Evolutionary conservation across 2,329 filamentous ascomycete genomes (phyloP).

Genomic region (Rachicladosporium sp.): DNA sequence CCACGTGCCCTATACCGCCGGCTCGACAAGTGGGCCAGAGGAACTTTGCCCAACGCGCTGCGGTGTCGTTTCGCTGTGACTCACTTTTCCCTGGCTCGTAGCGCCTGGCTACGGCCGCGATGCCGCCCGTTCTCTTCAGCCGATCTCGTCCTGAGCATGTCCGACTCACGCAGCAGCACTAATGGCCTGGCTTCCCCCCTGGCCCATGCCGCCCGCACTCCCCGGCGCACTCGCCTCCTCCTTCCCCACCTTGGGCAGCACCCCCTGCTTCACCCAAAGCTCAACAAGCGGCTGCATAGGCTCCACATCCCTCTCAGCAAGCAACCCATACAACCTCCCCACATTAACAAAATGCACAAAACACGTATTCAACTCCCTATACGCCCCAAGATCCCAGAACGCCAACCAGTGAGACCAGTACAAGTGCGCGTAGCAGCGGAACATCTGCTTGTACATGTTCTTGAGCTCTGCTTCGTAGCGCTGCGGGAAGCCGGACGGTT

Average conservation of each 20-base stretch:
- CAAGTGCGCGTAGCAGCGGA: slow-evolving; percentile 42
- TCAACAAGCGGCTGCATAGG: slow-evolving; percentile 93
- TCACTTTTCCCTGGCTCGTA: too few species aligned
- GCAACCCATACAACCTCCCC: slow-evolving; percentile 65
- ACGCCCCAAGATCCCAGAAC: slow-evolving; percentile 37
- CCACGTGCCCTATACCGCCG: too few species aligned
- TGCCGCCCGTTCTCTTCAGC: too few species aligned
- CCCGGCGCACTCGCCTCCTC: slow-evolving; percentile 3
- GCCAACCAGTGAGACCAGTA: slow-evolving; percentile 41
- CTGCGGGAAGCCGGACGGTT: slow-evolving; percentile 59
- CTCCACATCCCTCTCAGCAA: slow-evolving; percentile 81
- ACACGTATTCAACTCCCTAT: slow-evolving; percentile 42
- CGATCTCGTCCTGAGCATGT: too few species aligned
- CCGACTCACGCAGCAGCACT: slow-evolving; percentile 1
- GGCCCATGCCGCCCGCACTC: background rate
- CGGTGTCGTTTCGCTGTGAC: too few species aligned
- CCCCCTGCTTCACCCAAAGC: slow-evolving; percentile 78
- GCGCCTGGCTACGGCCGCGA: too few species aligned
- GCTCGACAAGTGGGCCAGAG: too few species aligned
- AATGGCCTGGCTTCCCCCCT: background rate
- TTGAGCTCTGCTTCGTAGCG: slow-evolving; percentile 63
- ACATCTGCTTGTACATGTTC: slow-evolving; percentile 44
- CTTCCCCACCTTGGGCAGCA: slow-evolving; percentile 47
- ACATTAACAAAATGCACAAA: slow-evolving; percentile 43
- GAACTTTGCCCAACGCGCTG: too few species aligned